Base-by-base conservation (phyloP, 139 green algal species). In the Diplosphaera chodatii region DNA sequence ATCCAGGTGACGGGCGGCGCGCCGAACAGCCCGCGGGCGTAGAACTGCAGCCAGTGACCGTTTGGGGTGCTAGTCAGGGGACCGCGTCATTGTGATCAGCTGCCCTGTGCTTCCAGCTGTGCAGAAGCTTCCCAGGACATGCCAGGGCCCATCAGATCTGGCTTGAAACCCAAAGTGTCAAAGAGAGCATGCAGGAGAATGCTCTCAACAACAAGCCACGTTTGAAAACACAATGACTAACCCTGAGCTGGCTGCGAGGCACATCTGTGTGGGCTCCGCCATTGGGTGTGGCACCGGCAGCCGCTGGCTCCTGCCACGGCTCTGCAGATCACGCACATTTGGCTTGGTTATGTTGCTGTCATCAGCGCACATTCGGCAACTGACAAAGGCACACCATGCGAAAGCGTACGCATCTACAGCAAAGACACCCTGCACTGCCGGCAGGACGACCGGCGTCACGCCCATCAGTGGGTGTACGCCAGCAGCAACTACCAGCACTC, bases 21-120 rank as follows among this genome's bases (percentile, higher is more conserved):
- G 23, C 79, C 77, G 80, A 94, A 94, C 18, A 89, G 66, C 55
- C 89, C 89, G 20, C 88, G 82, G 13, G 88, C 84, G 72, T 93
- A 94, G 69, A 91, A 94, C 48, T 82, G 79, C 72, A 77, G 64
- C 32, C 32, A 32, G 29, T 32, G 55, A 28, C 55, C 21, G 23
- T 64, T 18, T 28, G 4, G 10, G 55, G n/a, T 64, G 23, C 32
- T 3, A 37, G 29, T 27, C 27, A 20, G 15, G n/a, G 40, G 18
- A 59, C 29, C 32, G 18, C 32, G 32, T 1, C 21, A 5, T 21
- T 56, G 32, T 1, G 30, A 30, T 32, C 1, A 16, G 10, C 31
- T 56, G 15, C 18, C 66, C 20, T 37, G 25, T 59, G 32, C n/a
- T n/a, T 18, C 64, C 32, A 20, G 27, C 13, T 37, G 32, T 28